Conservation (phyloP, 306 rosid genomes). For the Cajanus cajan region DNA sequence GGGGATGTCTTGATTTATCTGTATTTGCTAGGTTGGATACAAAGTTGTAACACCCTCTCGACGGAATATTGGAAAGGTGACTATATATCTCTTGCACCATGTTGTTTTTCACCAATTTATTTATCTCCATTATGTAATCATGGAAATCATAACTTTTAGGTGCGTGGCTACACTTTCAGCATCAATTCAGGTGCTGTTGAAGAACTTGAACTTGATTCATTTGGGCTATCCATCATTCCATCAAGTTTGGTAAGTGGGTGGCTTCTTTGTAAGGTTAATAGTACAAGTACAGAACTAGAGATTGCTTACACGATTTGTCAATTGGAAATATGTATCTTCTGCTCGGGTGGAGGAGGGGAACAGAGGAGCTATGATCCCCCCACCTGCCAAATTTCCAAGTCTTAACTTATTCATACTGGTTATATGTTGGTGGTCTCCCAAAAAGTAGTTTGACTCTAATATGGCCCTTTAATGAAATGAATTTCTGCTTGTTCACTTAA, state of each 20-base stretch:
- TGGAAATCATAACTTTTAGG: constrained; percentile 47
- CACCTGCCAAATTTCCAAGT: not conserved
- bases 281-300: not conserved
- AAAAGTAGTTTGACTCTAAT: not conserved
- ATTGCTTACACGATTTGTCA: constrained; percentile 15
- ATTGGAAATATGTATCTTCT: not conserved
- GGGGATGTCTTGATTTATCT: constrained; percentile 26
- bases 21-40: constrained; percentile 86
- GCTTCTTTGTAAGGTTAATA: constrained; percentile 16
- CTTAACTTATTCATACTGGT: not conserved
- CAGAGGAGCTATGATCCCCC: not conserved
- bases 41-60: constrained; percentile 81
- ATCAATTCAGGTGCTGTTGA: constrained; percentile 81
- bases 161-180: constrained; percentile 86
- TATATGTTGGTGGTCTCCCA: not conserved
- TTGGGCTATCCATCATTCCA: constrained; percentile 84
- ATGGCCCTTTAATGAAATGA: no score
- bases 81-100: constrained; percentile 6
- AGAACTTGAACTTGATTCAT: constrained; percentile 90
- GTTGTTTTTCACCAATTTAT: not conserved
- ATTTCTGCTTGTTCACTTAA: no score
- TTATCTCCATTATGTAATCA: constrained; percentile 6
- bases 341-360: not conserved
- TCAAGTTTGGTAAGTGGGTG: constrained; percentile 74
- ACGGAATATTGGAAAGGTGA: constrained; percentile 82